phyloP scores from a whole-genome alignment of 305 asterid genomes.

The Fraxinus sp. region DNA sequence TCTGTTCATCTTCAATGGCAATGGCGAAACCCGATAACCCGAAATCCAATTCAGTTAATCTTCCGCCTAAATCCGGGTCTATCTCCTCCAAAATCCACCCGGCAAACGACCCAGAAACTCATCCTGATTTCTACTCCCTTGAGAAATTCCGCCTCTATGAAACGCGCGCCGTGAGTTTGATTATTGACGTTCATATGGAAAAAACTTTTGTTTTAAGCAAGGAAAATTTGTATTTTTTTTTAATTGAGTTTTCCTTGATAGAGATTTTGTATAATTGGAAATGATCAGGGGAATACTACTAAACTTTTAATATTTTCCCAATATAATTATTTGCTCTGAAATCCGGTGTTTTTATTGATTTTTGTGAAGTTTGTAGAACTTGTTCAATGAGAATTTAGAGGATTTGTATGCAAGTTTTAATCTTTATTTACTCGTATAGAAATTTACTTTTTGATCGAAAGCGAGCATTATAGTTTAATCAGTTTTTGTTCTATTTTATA shows the following conservation, averaged over 20 bases:
- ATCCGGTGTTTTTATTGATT: neutral
- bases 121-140: slow-evolving; percentile 68
- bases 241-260: neutral
- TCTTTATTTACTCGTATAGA: neutral
- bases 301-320: neutral
- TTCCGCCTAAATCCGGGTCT: slow-evolving; percentile 39
- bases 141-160: slow-evolving; percentile 97
- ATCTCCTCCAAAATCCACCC: slow-evolving; percentile 70
- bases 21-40: slow-evolving; percentile 63
- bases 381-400: neutral
- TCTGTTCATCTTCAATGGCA: neutral
- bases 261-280: slow-evolving; percentile 6
- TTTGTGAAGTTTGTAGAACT: neutral
- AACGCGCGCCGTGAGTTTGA: slow-evolving; percentile 79
- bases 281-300: slow-evolving; percentile 15
- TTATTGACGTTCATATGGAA: neutral
- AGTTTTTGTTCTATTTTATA: neutral
- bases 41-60: slow-evolving; percentile 48
- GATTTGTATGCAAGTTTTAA: neutral
- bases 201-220: slow-evolving; percentile 1
- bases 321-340: neutral
- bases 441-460: neutral
- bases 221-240: slow-evolving; percentile 8
- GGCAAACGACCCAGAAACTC: slow-evolving; percentile 47
- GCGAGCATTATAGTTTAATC: neutral